phyloP scores from a whole-genome alignment of 352 stramenopile genomes.

The Phytophthora quininea region DNA sequence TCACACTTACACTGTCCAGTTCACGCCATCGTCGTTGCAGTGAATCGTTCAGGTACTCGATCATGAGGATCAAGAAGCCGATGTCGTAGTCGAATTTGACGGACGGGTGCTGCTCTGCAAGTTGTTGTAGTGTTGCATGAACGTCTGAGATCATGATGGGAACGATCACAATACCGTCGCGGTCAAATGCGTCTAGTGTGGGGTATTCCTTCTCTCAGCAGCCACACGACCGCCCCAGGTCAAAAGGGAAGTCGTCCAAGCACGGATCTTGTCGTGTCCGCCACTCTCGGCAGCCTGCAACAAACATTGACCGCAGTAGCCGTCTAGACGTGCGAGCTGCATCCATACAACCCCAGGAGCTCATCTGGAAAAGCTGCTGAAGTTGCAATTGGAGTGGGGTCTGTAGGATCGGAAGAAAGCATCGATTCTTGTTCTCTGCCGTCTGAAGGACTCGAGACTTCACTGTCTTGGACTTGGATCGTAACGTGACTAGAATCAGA shows the following conservation, averaged over 20 bases:
- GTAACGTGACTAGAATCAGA: constrained; percentile 27
- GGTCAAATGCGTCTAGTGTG: constrained; percentile 67
- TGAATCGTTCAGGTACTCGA: constrained; percentile 80
- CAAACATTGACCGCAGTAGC: constrained; percentile 83
- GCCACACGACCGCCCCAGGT: constrained; percentile 73
- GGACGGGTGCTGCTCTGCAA: constrained; percentile 63
- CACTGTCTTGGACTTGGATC: constrained; percentile 28
- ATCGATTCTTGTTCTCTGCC: constrained; percentile 32
- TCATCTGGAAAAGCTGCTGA: constrained; percentile 61
- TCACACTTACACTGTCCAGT: constrained; percentile 37
- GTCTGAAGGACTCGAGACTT: constrained; percentile 5
- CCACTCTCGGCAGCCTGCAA: constrained; percentile 78
- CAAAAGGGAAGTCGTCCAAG: constrained; percentile 80
- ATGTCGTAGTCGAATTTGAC: constrained; percentile 83
- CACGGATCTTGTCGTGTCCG: constrained; percentile 80
- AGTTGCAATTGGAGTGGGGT: constrained; percentile 20
- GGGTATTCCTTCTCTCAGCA: constrained; percentile 30
- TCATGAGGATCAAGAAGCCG: constrained; percentile 66
- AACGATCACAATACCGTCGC: constrained; percentile 69
- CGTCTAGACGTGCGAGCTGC: constrained; percentile 77
- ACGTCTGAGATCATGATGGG: constrained; percentile 66
- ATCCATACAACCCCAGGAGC: constrained; percentile 85
- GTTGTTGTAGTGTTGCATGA: constrained; percentile 51
- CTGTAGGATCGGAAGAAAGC: constrained; percentile 25
- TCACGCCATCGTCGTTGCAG: constrained; percentile 61